A percentile compares a stretch with the other conserved stretches of the same genome.
phyloP scores from a whole-genome alignment of 768 basidiomycete species.

The Termitomyces sp. region DNA sequence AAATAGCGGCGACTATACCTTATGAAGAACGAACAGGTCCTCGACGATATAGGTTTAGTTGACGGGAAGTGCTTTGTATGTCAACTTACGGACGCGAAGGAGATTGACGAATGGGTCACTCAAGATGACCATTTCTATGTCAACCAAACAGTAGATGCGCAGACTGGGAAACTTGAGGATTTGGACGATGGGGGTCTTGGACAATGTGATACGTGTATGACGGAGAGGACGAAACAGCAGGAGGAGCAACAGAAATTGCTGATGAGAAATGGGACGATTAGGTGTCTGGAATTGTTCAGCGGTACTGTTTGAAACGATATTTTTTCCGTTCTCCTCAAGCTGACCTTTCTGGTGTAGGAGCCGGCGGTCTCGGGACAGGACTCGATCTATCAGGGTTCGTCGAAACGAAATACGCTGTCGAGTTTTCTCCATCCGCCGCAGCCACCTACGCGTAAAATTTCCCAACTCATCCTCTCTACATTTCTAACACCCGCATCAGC shows the following conservation, averaged over 20 bases:
- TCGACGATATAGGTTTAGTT: slow-evolving; percentile 32
- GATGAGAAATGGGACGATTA: slow-evolving; percentile 37
- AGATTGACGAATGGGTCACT: slow-evolving; percentile 43
- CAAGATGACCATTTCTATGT: slow-evolving; percentile 58
- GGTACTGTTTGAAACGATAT: slow-evolving; percentile 32
- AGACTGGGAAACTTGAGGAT: slow-evolving; percentile 12
- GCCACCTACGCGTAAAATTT: slow-evolving; percentile 49
- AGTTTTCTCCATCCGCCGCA: slow-evolving; percentile 59
- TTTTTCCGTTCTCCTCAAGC: background rate
- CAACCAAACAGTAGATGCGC: slow-evolving; percentile 25
- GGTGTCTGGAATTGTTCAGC: slow-evolving; percentile 64
- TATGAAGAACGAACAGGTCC: slow-evolving; percentile 20
- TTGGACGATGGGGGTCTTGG: slow-evolving; percentile 21
- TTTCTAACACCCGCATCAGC: slow-evolving; percentile 27
- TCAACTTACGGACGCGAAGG: slow-evolving; percentile 24
- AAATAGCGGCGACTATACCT: slow-evolving; percentile 43
- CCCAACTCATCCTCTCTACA: background rate
- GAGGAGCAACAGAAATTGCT: slow-evolving; percentile 24
- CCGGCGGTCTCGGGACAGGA: slow-evolving; percentile 70
- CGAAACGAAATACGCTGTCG: slow-evolving; percentile 64
- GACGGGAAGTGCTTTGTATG: slow-evolving; percentile 53
- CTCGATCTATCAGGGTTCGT: slow-evolving; percentile 57
- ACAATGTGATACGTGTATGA: slow-evolving; percentile 35
- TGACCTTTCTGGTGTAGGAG: slow-evolving; percentile 37
- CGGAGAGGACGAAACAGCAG: slow-evolving; percentile 25